Percentiles rank a stretch among this genome's conserved stretches.
phyloP scores from a whole-genome alignment of 805 yeast species.

The Metschnikowia continentalis region DNA sequence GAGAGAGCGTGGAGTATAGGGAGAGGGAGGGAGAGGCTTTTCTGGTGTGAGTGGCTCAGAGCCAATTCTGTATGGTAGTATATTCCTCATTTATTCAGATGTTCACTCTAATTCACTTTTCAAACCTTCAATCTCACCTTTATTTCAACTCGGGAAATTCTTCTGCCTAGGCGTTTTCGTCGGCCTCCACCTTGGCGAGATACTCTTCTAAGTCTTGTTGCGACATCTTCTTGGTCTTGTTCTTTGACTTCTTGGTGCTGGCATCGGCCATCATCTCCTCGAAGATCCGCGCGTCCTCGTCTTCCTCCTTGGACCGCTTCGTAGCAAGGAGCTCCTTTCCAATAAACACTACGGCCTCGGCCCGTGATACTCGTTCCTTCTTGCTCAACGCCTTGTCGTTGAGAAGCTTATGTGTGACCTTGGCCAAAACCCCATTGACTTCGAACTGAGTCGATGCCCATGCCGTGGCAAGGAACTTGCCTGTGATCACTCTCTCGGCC shows the following conservation, averaged over 20 bases:
- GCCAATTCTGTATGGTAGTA: no score
- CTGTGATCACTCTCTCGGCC: constrained; percentile 76
- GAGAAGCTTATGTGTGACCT: constrained; percentile 49
- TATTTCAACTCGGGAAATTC: no score
- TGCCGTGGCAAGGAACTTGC: constrained; percentile 87
- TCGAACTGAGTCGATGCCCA: constrained; percentile 94
- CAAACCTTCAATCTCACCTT: no score
- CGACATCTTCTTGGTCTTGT: constrained; percentile 10
- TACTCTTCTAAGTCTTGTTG: constrained; percentile 10
- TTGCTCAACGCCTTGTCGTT: constrained; percentile 58
- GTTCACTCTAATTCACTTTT: no score
- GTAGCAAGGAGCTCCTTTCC: constrained; percentile 68
- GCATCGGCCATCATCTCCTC: constrained; percentile 93
- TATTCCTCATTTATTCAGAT: no score
- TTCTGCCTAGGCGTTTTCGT: neutral
- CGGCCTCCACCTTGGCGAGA: constrained; percentile 9
- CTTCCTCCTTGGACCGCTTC: constrained; percentile 78
- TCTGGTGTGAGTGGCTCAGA: no score
- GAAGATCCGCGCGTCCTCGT: constrained; percentile 85
- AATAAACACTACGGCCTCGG: constrained; percentile 69
- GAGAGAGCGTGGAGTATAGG: no score
- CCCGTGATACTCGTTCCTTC: constrained; percentile 65
- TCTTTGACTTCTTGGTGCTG: constrained; percentile 45
- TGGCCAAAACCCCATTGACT: constrained; percentile 79
- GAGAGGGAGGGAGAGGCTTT: no score